A percentile compares a stretch with the other conserved stretches of the same genome.
These are phyloP conservation scores for Arthrobotrys pseudoclavata DNA, from an alignment of 2,329 filamentous ascomycete species.

Conservation along the genomic window DNA sequence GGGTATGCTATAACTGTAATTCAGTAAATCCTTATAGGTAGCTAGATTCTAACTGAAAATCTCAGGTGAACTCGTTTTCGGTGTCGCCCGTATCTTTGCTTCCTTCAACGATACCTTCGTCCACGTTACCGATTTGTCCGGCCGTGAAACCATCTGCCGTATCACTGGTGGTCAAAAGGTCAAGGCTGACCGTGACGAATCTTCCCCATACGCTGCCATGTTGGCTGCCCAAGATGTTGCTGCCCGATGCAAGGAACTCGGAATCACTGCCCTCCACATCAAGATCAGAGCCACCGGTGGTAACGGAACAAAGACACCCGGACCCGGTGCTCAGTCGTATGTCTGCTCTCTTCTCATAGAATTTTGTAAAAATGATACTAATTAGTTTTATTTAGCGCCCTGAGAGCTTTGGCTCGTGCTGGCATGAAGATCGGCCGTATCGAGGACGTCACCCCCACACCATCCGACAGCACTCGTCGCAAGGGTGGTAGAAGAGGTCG, in stretches of 20 bases:
- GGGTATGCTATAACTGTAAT: conserved; percentile 70
- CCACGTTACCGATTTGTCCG: conserved; percentile 99
- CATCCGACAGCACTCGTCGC: conserved; percentile 98
- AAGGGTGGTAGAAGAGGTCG: conserved; percentile 99
- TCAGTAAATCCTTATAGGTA: conserved; percentile 5
- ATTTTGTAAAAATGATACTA: conserved; percentile 2
- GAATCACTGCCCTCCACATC: conserved; percentile 97
- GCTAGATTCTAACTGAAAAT: conserved; percentile 8
- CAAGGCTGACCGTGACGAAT: conserved; percentile 99
- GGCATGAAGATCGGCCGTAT: conserved; percentile 99
- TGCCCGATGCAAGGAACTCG: conserved; percentile 86
- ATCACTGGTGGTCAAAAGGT: conserved; percentile 99
- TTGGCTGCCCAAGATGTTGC: conserved; percentile 99
- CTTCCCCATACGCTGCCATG: conserved; percentile 99
- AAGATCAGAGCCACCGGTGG: conserved; percentile 99
- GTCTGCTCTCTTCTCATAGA: conserved; percentile 2
- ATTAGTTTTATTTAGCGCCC: conserved; percentile 70
- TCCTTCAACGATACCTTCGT: conserved; percentile 96
- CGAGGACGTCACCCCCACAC: conserved; percentile 99
- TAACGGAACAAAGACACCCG: conserved; percentile 99
- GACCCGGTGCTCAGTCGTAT: conserved; percentile 92
- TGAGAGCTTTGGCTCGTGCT: conserved; percentile 97
- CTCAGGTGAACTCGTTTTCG: conserved; percentile 94
- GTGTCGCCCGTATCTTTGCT: conserved; percentile 97
- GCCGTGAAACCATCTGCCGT: conserved; percentile 99